Percentiles rank a stretch among this genome's conserved stretches.
Conservation (phyloP, 805 yeast genomes). For the Lipomyces lipofer region DNA sequence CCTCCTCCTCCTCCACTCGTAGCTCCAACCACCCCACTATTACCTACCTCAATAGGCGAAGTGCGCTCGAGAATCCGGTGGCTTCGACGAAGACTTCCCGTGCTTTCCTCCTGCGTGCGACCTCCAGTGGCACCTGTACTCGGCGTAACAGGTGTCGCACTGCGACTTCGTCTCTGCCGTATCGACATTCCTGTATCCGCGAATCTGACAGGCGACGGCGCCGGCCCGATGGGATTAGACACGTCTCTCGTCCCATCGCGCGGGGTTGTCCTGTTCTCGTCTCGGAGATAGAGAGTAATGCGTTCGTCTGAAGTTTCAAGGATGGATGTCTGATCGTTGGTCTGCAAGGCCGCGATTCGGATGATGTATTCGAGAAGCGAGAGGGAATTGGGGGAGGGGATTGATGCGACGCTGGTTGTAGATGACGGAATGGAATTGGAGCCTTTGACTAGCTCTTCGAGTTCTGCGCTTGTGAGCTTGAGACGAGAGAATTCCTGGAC, state of each 20-base stretch:
- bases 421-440: not conserved
- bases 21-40: too few relatives aligned
- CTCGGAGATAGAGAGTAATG: conserved; percentile 58
- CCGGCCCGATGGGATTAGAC: conserved; percentile 28
- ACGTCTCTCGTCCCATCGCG: conserved; percentile 18
- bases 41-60: too few relatives aligned
- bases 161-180: not conserved
- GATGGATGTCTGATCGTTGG: conserved; percentile 56
- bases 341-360: conserved; percentile 60
- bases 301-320: conserved; percentile 65
- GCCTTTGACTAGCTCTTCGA: conserved; percentile 9
- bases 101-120: too few relatives aligned
- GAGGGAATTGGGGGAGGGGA: conserved; percentile 34
- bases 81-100: conserved; percentile 10
- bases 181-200: conserved; percentile 3
- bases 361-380: conserved; percentile 65
- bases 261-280: conserved; percentile 46
- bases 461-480: conserved; percentile 19
- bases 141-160: not conserved
- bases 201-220: conserved; percentile 21
- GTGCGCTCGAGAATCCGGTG: not conserved
- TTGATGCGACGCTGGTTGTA: not conserved
- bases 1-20: not conserved
- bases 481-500: conserved; percentile 18
- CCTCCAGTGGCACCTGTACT: conserved; percentile 4